Conservation (phyloP, 1,284 basidiomycete species). For the Psilocybe mexicana region DNA sequence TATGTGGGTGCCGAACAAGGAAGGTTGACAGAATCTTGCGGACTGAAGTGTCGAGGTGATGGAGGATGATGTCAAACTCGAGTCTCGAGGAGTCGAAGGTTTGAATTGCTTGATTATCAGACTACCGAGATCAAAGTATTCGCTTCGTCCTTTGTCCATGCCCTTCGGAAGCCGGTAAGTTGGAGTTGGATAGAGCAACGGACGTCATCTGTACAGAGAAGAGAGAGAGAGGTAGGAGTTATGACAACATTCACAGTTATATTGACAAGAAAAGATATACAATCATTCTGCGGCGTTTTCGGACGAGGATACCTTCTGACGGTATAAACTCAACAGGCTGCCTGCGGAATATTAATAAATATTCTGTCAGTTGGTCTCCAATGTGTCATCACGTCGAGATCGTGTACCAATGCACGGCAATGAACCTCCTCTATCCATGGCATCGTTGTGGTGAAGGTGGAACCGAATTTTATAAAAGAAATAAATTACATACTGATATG, state of each 20-base stretch:
- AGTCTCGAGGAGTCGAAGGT: neutral
- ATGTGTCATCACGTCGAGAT: neutral
- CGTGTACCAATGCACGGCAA: too few species aligned
- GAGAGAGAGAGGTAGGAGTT: neutral
- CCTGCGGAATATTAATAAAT: neutral
- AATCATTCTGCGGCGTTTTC: neutral
- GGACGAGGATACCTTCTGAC: neutral
- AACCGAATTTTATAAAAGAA: conserved; percentile 1
- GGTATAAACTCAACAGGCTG: too few species aligned
- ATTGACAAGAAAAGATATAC: neutral
- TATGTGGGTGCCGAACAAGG: neutral
- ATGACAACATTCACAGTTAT: neutral
- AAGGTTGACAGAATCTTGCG: neutral
- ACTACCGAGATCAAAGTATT: neutral
- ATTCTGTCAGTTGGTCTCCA: neutral
- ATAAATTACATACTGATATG: neutral
- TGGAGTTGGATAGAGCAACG: neutral
- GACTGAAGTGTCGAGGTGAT: too few species aligned
- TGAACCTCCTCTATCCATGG: too few species aligned
- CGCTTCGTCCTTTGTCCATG: conserved; percentile 15
- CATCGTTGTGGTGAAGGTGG: neutral
- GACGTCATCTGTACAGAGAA: neutral
- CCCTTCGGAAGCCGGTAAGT: conserved; percentile 13
- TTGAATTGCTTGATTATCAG: neutral
- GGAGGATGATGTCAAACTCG: neutral